Base-by-base conservation (phyloP, 169 alveolate genomes). In the Eimeria falciformis region DNA sequence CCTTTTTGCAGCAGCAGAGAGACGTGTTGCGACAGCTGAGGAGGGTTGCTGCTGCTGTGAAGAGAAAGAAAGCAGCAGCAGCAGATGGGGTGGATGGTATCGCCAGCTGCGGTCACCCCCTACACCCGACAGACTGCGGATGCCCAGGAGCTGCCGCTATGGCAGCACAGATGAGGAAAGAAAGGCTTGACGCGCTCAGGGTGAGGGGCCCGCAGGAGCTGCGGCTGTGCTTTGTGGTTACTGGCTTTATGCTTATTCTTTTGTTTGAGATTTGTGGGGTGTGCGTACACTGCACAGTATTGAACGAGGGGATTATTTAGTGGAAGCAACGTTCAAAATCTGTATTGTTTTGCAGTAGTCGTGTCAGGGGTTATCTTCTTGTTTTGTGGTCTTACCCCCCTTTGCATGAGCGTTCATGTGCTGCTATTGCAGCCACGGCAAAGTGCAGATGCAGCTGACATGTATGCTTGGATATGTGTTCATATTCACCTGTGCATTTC, bases 91-190 rank as follows among this genome's bases (percentile, higher is more conserved):
- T 29, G 18, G 91, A 25, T 21, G 68, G 75, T 23, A 33, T 55
- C 40, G 47, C 65, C 18, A 53, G 73, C 50, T 73, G 94, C 87
- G 92, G 91, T 56, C 89, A 83, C 46, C 92, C 79, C 40, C 92
- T 86, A 9, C 92, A 79, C 33, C 91, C 94, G 46, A 66, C 94
- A 11, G 75, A 77, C 23, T 84, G 90, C 86, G 87, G 87, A 40
- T 81, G 90, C 47, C 90, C 94, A 9, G 94, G 81, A 0, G 92
- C 75, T 6, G 94, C 89, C 45, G 89, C 82, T 43, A 58, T 46
- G 40, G 94, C 84, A 21, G 92, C 86, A 55, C 68, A 58, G 58
- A 68, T 69, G 88, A 75, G 86, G n/a, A 82, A 79, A 25, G 91
- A 82, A 65, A 29, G 92, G 25, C 82, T 82, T 25, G 94, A 81